Evolutionary conservation across 192 early-diverging fungal species (phyloP), one percentile per base, ranked within the genome.

Genomic region (Allomyces macrogynus): DNA sequence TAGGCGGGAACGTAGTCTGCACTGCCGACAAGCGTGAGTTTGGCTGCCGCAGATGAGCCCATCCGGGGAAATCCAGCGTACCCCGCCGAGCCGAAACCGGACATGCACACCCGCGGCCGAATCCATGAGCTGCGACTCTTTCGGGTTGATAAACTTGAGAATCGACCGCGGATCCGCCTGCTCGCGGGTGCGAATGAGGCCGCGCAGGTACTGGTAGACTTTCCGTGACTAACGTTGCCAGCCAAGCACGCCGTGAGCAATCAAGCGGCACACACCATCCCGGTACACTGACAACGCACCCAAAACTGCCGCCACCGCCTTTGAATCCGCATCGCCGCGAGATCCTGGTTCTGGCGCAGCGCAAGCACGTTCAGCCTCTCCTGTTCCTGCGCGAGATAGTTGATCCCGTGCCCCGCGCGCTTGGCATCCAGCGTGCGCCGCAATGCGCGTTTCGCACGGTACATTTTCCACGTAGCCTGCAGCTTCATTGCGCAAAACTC

Each of bases 141-240:
- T 65, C 4, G 81, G 81, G 61, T 84, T 84, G 67, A 84, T 80
- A 62, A 75, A 84, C 63, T 72, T 78, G 18, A 84, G 68, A 11
- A 84, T 69, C 24, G 62, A 66, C 44, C 62, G 54, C 9, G 81
- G 80, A 43, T 82, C 74, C 18, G 80, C 80, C 57, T 68, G 65
- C 63, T 82, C 76, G 25, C 80, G 65, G 64, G 77, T 77, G 25
- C 72, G 69, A 64, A 84, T 82, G 62, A 84, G 64, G 62, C 82
- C 76, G 64, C 77, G 64, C 65, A 77, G 75, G 67, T 80, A 82
- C 24, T 49, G 49, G 67, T 77, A 83, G 10, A 83, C 73, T 54
- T 78, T 76, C 16, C 57, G 62, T 7, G 32, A 40, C 32, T 40
- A 40, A 8, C 5, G 32, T 0, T 40, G 5, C 0, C 32, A 40